These are phyloP conservation scores for Aspergillus arachidicola DNA, from an alignment of 2,329 filamentous ascomycete species.

Conservation along the genomic window DNA sequence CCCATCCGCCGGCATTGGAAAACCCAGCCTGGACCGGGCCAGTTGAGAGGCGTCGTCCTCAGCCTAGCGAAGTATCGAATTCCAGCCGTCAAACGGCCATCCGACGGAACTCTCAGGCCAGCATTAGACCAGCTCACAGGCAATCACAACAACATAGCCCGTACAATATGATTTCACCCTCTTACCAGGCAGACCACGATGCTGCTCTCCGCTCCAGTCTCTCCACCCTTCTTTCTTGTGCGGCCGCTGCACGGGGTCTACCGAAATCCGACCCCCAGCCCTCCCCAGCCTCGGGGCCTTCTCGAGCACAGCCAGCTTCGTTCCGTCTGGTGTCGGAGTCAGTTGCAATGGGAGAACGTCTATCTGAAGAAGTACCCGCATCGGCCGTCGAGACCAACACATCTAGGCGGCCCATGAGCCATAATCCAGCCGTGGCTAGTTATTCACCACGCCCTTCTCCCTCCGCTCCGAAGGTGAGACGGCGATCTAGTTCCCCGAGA, in stretches of 20 bases:
- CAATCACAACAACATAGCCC: constrained; percentile 51
- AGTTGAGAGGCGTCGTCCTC: constrained; percentile 53
- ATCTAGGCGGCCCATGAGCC: constrained; percentile 26
- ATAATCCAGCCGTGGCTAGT: constrained; percentile 24
- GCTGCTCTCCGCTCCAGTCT: constrained; percentile 88
- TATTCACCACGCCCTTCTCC: constrained; percentile 18
- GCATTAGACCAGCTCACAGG: constrained; percentile 37
- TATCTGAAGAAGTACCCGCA: constrained; percentile 26
- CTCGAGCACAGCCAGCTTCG: constrained; percentile 50
- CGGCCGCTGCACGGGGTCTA: constrained; percentile 81
- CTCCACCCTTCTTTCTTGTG: constrained; percentile 94
- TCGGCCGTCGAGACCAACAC: constrained; percentile 25
- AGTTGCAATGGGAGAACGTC: constrained; percentile 53
- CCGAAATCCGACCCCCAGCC: constrained; percentile 59
- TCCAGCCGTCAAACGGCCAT: constrained; percentile 36
- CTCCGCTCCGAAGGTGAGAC: constrained; percentile 29
- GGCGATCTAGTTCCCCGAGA: constrained; percentile 41
- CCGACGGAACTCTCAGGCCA: constrained; percentile 43
- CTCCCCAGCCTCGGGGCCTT: constrained; percentile 21
- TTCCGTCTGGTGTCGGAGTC: constrained; percentile 65
- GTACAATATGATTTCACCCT: constrained; percentile 71
- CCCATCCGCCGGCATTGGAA: constrained; percentile 70
- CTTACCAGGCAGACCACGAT: constrained; percentile 84
- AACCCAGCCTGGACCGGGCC: constrained; percentile 40
- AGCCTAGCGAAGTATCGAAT: constrained; percentile 48